Evolutionary conservation across 352 stramenopile species (phyloP).

Genomic region (Phytophthora litchii): DNA sequence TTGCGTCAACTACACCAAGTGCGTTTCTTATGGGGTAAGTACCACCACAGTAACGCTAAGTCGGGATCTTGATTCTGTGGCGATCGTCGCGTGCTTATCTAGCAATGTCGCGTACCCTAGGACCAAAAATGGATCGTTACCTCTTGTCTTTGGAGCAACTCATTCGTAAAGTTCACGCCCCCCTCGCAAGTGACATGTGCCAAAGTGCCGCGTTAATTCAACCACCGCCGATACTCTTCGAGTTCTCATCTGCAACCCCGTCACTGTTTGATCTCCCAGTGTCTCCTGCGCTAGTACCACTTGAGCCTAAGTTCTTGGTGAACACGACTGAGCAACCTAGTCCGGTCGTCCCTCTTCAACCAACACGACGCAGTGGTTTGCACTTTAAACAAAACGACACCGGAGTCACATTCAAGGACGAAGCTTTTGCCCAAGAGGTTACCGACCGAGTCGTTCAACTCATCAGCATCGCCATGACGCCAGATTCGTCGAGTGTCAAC

Average conservation of each 20-base stretch:
- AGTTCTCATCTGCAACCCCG: background rate
- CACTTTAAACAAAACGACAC: background rate
- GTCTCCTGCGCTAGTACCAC: background rate
- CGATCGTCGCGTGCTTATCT: background rate
- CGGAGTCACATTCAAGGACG: background rate
- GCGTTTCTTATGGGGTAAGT: too few relatives aligned
- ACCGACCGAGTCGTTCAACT: background rate
- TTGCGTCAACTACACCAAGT: background rate
- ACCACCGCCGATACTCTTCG: background rate
- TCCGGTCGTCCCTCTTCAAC: background rate
- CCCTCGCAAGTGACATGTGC: background rate
- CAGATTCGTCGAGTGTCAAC: background rate
- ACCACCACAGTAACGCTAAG: background rate
- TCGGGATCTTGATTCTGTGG: background rate
- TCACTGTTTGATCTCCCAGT: background rate
- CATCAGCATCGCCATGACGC: background rate
- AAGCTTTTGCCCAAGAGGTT: background rate
- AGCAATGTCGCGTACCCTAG: background rate
- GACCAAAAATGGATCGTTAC: background rate
- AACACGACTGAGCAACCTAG: background rate
- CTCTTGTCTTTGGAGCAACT: background rate
- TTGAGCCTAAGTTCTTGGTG: background rate
- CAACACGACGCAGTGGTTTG: background rate
- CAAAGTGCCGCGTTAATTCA: background rate
- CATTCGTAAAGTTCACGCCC: background rate